phyloP scores from a whole-genome alignment of 2,329 filamentous ascomycete genomes.

The Conoideocrella luteorostrata region DNA sequence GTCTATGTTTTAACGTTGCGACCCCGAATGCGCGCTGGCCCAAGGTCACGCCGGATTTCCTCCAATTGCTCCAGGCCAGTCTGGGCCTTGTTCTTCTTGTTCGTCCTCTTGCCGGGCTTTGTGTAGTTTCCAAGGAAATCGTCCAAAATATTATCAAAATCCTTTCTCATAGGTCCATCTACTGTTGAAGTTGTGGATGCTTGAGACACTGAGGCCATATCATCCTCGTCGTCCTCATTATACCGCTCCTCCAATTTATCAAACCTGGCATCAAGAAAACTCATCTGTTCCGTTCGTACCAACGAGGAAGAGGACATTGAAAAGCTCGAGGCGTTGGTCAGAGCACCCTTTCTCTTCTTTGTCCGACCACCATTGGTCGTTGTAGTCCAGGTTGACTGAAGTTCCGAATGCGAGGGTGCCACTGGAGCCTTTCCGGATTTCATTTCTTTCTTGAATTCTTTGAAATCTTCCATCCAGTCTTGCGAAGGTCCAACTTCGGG shows the following conservation, averaged over 20 bases:
- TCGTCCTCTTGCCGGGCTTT: slow-evolving; percentile 63
- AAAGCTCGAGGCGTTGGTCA: slow-evolving; percentile 81
- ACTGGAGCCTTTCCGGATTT: slow-evolving; percentile 37
- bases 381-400: slow-evolving; percentile 66
- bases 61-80: slow-evolving; percentile 84
- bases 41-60: slow-evolving; percentile 75
- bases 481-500: slow-evolving; percentile 61
- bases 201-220: slow-evolving; percentile 51
- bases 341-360: slow-evolving; percentile 93
- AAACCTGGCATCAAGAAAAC: slow-evolving; percentile 81
- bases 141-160: slow-evolving; percentile 88
- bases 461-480: slow-evolving; percentile 88
- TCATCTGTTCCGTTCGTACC: slow-evolving; percentile 79
- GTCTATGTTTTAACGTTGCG: slow-evolving; percentile 10
- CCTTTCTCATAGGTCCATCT: slow-evolving; percentile 59
- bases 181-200: slow-evolving; percentile 61
- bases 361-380: slow-evolving; percentile 72
- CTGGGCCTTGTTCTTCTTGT: slow-evolving; percentile 75
- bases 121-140: slow-evolving; percentile 77
- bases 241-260: slow-evolving; percentile 83
- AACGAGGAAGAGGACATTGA: slow-evolving; percentile 89
- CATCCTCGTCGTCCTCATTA: slow-evolving; percentile 42
- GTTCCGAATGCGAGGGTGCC: slow-evolving; percentile 50
- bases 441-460: slow-evolving; percentile 85
- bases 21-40: slow-evolving; percentile 59